Evolutionary conservation across 129 eudicot genomes (phyloP), one percentile per base, ranked within the genome.

Genomic region (Ambrosia trifida): DNA sequence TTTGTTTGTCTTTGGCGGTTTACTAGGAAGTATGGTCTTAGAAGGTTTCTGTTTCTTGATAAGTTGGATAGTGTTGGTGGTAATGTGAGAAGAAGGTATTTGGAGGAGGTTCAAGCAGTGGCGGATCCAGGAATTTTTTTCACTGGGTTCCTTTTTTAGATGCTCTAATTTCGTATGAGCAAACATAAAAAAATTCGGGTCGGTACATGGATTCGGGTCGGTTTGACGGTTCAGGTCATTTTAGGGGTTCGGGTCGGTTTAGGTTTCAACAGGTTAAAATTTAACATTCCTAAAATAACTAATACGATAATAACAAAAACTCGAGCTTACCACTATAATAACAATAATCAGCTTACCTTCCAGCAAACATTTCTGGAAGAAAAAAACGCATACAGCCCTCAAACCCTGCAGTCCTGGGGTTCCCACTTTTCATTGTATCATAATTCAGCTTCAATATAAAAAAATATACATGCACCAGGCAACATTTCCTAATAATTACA

Each of bases 331-430:
- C 28, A 40, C 12, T 66, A 17, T 46, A 51, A 30, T 12, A 46
- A 72, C 20, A 18, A 28, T 19, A 49, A 10, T 35, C 60, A 53
- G 17, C 52, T 72, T 78, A 90, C 99, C 99, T 90, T 83, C 91
- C 97, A 17, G 97, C 84, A 78, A 95, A 90, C 96, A 95, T 72
- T 83, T 86, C 96, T 72, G 89, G 84, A 64, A 97, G 99, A 75
- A 95, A 95, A 70, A 88, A 95, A 59, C 85, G 96, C 84, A 88
- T 69, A 60, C 97, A 90, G 73, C 85, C 91, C 78, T 86, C 97
- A 81, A 95, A 84, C 9, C 94, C 99, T 76, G 96, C 85, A 28
- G 88, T 95, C 70, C 97, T 96, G 9, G 97, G 91, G 64, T 78
- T 86, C 84, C 94, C 95, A 73, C 88, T 83, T 82, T 78, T 84